Conservation (phyloP, 495 filamentous ascomycete genomes). For the Xylaria castorea region DNA sequence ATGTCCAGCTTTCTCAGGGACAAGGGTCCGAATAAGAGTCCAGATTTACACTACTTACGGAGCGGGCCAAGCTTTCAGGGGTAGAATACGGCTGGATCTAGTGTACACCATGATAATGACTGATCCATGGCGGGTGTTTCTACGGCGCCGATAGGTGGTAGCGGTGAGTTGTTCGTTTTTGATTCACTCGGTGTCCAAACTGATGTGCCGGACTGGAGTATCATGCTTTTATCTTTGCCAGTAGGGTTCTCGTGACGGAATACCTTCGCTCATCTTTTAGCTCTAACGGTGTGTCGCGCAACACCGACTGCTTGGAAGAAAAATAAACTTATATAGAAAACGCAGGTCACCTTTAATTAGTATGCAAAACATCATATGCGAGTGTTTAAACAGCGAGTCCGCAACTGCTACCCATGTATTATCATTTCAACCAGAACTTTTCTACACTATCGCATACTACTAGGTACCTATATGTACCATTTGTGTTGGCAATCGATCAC, state of each 20-base stretch:
- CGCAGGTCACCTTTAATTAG: neutral
- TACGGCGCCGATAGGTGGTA: neutral
- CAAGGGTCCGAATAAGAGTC: conserved; percentile 8
- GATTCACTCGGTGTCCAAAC: neutral
- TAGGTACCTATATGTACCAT: neutral
- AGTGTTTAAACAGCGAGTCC: neutral
- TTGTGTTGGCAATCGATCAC: neutral
- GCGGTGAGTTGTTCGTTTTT: neutral
- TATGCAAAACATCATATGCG: neutral
- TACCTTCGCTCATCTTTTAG: neutral
- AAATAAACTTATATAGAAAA: neutral
- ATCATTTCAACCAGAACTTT: neutral
- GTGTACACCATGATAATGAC: too few species aligned
- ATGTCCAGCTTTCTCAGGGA: neutral
- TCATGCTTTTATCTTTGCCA: neutral
- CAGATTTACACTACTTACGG: neutral
- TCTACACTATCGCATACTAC: neutral
- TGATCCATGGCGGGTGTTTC: too few species aligned
- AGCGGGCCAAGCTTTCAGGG: conserved; percentile 19
- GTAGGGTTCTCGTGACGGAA: neutral
- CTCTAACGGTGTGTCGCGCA: neutral
- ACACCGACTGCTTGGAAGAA: neutral
- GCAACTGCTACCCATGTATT: neutral
- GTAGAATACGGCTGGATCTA: too few species aligned
- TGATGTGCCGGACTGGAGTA: neutral